These are phyloP conservation scores for Agaricales sp. DNA, from an alignment of 1,284 basidiomycete species.

Conservation along the genomic window DNA sequence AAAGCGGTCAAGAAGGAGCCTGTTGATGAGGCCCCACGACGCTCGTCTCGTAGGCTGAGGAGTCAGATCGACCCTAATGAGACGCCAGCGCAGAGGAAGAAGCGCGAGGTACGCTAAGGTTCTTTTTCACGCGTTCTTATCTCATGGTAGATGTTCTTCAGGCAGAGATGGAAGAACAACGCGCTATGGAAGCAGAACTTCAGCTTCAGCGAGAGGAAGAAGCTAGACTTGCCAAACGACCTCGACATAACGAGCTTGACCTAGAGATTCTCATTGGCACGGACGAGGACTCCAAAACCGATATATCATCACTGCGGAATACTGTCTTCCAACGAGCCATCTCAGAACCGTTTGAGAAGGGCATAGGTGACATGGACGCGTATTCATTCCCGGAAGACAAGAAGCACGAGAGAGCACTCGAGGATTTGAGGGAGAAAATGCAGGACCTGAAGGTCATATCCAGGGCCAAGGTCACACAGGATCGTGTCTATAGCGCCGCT, in stretches of 20 bases:
- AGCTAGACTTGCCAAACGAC: conserved; percentile 48
- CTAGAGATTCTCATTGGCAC: conserved; percentile 39
- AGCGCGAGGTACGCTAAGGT: conserved; percentile 43
- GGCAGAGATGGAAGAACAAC: conserved; percentile 35
- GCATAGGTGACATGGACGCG: conserved; percentile 34
- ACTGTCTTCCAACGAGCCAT: background rate
- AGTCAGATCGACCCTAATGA: conserved; percentile 46
- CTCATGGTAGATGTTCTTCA: conserved; percentile 8
- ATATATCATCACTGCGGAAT: background rate
- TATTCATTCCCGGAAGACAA: conserved; percentile 35
- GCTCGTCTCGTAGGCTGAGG: conserved; percentile 55
- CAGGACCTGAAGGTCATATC: conserved; percentile 49
- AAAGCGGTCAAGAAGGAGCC: conserved; percentile 24
- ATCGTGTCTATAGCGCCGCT: conserved; percentile 61
- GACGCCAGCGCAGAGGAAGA: conserved; percentile 47
- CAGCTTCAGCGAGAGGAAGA: conserved; percentile 49
- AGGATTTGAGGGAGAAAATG: conserved; percentile 42
- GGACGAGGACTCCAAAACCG: conserved; percentile 23
- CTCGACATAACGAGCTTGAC: conserved; percentile 56
- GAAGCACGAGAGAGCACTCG: conserved; percentile 34
- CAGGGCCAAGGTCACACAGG: conserved; percentile 66
- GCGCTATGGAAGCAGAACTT: conserved; percentile 45
- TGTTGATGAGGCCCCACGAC: conserved; percentile 35
- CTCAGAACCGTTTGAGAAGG: conserved; percentile 23
- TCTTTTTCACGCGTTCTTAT: conserved; percentile 1